Percentiles rank a stretch among this genome's conserved stretches.
phyloP scores from a whole-genome alignment of 2,329 filamentous ascomycete species.

The Hirsutella minnesotensis region DNA sequence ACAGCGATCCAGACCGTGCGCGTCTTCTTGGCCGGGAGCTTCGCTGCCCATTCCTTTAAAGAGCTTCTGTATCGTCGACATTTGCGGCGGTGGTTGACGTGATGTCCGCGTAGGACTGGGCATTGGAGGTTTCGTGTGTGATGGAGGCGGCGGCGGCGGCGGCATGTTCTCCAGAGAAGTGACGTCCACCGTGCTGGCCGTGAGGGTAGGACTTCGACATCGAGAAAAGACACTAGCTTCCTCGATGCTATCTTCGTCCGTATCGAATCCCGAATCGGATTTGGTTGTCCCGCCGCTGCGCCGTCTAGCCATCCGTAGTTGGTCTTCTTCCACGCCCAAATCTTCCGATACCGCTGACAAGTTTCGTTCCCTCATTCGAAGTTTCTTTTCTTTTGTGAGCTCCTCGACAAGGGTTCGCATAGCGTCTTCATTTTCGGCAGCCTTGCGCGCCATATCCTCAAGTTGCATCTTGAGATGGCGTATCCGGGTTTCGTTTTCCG shows the following conservation, averaged over 20 bases:
- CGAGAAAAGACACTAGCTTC: constrained; percentile 49
- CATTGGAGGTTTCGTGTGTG: constrained; percentile 12
- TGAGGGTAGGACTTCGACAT: constrained; percentile 43
- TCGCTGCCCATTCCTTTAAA: constrained; percentile 30
- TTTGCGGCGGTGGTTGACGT: constrained; percentile 21
- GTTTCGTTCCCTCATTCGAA: constrained; percentile 27
- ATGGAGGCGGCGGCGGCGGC: constrained; percentile 3
- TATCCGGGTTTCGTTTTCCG: constrained; percentile 40
- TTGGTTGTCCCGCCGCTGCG: constrained; percentile 31
- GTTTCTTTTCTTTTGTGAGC: constrained; percentile 37
- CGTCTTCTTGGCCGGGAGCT: constrained; percentile 11
- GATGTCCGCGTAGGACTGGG: constrained; percentile 16
- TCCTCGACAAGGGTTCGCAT: constrained; percentile 39
- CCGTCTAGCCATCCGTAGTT: constrained; percentile 28
- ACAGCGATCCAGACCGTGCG: constrained; percentile 23
- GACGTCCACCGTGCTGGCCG: constrained; percentile 23
- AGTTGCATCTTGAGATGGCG: constrained; percentile 46
- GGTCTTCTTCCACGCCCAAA: constrained; percentile 40
- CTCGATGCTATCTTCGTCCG: constrained; percentile 39
- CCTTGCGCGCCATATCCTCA: constrained; percentile 43
- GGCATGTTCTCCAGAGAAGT: constrained; percentile 9
- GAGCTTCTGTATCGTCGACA: constrained; percentile 28
- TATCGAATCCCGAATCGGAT: constrained; percentile 31
- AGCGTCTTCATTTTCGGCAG: constrained; percentile 39
- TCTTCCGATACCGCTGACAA: constrained; percentile 38